Evolutionary conservation across 2,329 filamentous ascomycete genomes (phyloP).

Genomic region (Fusarium sp.): DNA sequence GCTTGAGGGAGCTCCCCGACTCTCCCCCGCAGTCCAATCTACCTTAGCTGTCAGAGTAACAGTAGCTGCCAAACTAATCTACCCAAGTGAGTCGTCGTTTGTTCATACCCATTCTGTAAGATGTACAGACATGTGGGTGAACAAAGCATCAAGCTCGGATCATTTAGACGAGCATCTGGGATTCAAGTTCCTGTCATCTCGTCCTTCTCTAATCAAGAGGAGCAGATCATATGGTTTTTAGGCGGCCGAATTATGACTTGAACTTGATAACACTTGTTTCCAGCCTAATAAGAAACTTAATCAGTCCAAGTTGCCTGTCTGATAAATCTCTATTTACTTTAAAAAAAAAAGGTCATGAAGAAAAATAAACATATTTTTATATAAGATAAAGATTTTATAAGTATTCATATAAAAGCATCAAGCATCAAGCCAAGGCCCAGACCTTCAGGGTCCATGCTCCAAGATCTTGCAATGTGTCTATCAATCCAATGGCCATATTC

Average conservation of each 20-base stretch:
- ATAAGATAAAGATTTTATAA: too few species aligned
- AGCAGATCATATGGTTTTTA: background rate
- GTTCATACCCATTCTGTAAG: background rate
- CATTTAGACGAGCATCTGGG: background rate
- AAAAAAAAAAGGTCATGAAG: too few species aligned
- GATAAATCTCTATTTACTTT: too few species aligned
- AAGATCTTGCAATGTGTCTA: background rate
- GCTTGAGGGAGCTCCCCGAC: background rate
- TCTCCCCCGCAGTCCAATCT: background rate
- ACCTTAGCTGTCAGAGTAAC: background rate
- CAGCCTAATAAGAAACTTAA: background rate
- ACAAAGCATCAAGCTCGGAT: background rate
- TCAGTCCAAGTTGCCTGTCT: too few species aligned
- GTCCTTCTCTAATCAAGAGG: background rate
- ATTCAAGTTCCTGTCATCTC: background rate
- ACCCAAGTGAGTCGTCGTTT: background rate
- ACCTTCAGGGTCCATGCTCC: background rate
- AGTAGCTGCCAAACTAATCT: background rate
- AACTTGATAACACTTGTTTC: too few species aligned
- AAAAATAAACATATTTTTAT: too few species aligned
- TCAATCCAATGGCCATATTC: background rate
- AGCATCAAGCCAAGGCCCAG: too few species aligned
- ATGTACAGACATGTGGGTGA: fast-evolving
- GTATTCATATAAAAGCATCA: background rate
- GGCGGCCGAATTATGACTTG: too few species aligned